Evolutionary conservation across 2,329 filamentous ascomycete species (phyloP), one percentile per base, ranked within the genome.

Genomic region (Pseudocercospora pini-densiflorae): DNA sequence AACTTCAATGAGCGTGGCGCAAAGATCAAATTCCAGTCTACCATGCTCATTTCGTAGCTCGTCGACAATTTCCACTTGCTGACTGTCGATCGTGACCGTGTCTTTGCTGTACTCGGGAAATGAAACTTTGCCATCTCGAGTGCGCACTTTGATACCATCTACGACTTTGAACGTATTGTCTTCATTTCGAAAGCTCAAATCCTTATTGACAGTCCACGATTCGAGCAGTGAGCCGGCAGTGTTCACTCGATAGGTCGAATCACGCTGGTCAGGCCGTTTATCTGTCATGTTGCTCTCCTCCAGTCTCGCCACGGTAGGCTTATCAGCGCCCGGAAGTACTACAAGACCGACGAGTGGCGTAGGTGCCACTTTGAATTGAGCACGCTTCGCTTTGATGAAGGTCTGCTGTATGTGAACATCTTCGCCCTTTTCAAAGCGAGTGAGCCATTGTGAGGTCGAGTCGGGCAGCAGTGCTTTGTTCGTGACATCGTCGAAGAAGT

Each of bases 1-100:
- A 36, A 66, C 64, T 43, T 66, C 64, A 12, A 66, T 51, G 4
- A 66, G 57, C 1, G 64, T 63, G 5, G 59, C 64, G n/a, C 54
- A 51, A 7, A 66, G 31, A 36, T 62, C 53, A 36, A 36, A 55
- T 14, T 59, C 45, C 16, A 21, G 23, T 16, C 27, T 36, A 8
- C 51, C 33, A 55, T 33, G 3, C 31, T 19, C 8, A 1, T 47
- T 24, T 16, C 60, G 36, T 0, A 66, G 59, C n/a, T 62, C 51
- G 31, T 63, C 43, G 27, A 49, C 53, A 29, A 66, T 58, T 16
- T 49, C 36, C 4, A 66, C 53, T 21, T 57, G 62, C 7, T 43
- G 10, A 55, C 64, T 66, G n/a, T 62, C 64, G 59, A 63, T 43
- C 2, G 64, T 66, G 14, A 66, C 60, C 10, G 49, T 54, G 31